A percentile compares a stretch with the other conserved stretches of the same genome.
Conservation (phyloP, 1,284 basidiomycete species). For the Golubevia sp. region DNA sequence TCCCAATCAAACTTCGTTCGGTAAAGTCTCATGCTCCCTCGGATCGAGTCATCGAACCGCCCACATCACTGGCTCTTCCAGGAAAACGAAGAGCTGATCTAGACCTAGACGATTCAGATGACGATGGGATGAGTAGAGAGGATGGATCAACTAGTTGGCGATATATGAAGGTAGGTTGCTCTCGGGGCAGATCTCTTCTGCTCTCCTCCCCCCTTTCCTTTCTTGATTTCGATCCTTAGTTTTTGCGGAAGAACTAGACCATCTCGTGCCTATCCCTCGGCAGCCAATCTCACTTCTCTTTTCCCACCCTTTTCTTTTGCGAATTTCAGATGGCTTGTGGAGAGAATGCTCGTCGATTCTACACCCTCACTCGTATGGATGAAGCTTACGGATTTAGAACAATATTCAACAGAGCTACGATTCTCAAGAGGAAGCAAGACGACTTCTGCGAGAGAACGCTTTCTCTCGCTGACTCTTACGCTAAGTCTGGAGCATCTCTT, state of each 20-base stretch:
- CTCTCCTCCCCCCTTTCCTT: not conserved
- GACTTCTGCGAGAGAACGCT: constrained; percentile 66
- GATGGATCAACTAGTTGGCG: constrained; percentile 38
- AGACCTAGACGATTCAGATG: constrained; percentile 3
- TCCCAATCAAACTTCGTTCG: constrained; percentile 71
- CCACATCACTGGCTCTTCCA: constrained; percentile 27
- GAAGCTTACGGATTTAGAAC: constrained; percentile 68
- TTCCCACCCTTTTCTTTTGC: not conserved
- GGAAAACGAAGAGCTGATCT: constrained; percentile 24
- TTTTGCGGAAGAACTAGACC: too few relatives aligned
- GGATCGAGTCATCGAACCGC: constrained; percentile 44
- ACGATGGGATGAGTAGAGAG: constrained; percentile 33
- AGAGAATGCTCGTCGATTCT: constrained; percentile 66
- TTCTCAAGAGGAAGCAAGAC: constrained; percentile 77
- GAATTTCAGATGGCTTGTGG: constrained; percentile 62
- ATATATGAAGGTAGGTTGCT: constrained; percentile 17
- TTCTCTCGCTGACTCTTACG: constrained; percentile 11
- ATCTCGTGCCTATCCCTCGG: too few relatives aligned
- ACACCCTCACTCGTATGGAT: constrained; percentile 66
- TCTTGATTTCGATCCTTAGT: not conserved
- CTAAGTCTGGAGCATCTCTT: constrained; percentile 67
- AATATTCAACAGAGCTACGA: constrained; percentile 74
- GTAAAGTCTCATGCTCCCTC: constrained; percentile 59
- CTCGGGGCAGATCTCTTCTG: not conserved
- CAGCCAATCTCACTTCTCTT: too few relatives aligned